phyloP scores from a whole-genome alignment of 148 eudicot species.

The Rhododendron ferrugineum region DNA sequence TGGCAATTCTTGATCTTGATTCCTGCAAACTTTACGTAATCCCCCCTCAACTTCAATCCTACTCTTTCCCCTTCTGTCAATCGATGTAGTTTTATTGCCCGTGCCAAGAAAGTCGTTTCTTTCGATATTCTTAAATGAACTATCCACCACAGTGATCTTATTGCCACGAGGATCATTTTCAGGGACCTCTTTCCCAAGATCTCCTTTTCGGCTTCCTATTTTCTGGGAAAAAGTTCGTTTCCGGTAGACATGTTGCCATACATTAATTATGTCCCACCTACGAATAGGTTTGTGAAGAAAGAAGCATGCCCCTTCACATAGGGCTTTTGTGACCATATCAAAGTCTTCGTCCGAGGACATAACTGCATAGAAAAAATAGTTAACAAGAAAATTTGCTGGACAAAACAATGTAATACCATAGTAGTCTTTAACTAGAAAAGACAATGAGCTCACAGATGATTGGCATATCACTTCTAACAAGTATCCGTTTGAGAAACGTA shows the following conservation, averaged over 20 bases:
- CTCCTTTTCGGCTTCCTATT: not conserved
- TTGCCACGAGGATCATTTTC: not conserved
- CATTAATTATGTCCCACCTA: constrained; percentile 1
- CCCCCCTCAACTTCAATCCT: not conserved
- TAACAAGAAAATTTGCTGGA: not conserved
- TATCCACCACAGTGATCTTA: not conserved
- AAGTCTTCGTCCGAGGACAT: constrained; percentile 13
- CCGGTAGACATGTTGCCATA: constrained; percentile 31
- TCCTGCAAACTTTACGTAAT: not conserved
- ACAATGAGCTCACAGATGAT: constrained; percentile 25
- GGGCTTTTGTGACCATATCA: not conserved
- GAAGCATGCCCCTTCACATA: constrained; percentile 23
- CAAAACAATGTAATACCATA: not conserved
- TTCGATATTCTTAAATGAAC: not conserved
- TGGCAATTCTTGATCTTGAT: not conserved
- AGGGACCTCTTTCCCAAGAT: no score
- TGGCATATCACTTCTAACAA: constrained; percentile 15
- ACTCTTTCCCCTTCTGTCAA: not conserved
- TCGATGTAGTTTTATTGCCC: not conserved
- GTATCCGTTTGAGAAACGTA: constrained; percentile 12
- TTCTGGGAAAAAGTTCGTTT: not conserved
- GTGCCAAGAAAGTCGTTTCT: not conserved
- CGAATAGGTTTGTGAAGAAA: constrained; percentile 21
- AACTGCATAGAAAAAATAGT: constrained; percentile 18
- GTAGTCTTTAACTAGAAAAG: not conserved